These are phyloP conservation scores for Carnegiea gigantea DNA, from an alignment of 179 eudicot species.

Conservation along the genomic window DNA sequence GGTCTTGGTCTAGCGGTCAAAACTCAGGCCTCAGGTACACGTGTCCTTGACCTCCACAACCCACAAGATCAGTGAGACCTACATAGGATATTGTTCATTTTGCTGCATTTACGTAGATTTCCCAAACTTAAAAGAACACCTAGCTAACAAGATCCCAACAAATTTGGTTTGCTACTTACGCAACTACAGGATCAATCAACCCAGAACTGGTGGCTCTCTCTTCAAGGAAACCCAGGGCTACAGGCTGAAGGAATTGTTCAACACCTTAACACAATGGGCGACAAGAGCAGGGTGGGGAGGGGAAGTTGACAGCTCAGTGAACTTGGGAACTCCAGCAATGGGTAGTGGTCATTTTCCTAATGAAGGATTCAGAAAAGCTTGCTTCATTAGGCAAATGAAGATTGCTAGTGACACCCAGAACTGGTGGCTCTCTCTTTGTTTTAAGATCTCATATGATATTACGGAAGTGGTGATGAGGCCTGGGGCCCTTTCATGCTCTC, in stretches of 20 bases:
- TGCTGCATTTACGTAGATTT: too few relatives aligned
- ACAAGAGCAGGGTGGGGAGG: slow-evolving; percentile 23
- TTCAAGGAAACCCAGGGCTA: slow-evolving; percentile 7
- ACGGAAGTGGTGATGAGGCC: neutral
- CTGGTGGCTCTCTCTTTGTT: slow-evolving; percentile 2
- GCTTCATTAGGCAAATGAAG: neutral
- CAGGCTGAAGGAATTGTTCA: slow-evolving; percentile 29
- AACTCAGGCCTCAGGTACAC: too few relatives aligned
- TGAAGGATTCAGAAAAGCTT: slow-evolving; percentile 19
- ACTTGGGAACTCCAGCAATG: slow-evolving; percentile 1
- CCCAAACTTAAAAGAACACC: too few relatives aligned
- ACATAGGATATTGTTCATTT: too few relatives aligned
- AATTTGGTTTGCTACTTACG: neutral
- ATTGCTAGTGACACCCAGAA: neutral
- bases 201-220: slow-evolving; percentile 28
- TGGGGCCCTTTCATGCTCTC: slow-evolving; percentile 5
- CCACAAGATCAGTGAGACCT: too few relatives aligned
- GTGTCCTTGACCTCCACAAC: too few relatives aligned
- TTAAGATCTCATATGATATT: slow-evolving; percentile 1
- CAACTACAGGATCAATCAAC: slow-evolving; percentile 16
- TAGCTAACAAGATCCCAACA: too few relatives aligned
- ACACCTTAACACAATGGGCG: slow-evolving; percentile 4
- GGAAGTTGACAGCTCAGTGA: slow-evolving; percentile 7
- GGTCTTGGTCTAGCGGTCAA: too few relatives aligned
- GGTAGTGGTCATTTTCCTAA: slow-evolving; percentile 29